Base-by-base conservation (phyloP, 371 early-diverging fungal species). In the Mortierella sp. region DNA sequence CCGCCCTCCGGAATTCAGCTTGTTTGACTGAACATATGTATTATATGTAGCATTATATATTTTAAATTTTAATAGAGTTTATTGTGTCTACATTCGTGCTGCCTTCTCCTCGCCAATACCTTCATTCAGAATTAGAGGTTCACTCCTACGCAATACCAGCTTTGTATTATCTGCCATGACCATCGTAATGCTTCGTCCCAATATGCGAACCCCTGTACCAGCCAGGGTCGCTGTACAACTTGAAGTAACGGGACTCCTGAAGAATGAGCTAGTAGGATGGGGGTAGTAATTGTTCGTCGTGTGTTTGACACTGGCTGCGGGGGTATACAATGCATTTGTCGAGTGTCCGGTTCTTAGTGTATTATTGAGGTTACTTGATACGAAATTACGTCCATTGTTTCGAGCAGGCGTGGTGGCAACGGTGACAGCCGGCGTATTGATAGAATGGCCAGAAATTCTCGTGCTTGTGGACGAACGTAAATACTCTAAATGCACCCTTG, bases 71-170 rank as follows among this genome's bases (percentile, higher is more conserved):
- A 15, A 9, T 43, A 43, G 43, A 4, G 10, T 28, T 55, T 10
- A 36, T 36, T 36, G 7, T 36, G 36, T 21, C 21, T 68, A 81
- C 67, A 81, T 81, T 10, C 81, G 65, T 0, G 81, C 81, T 2
- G 76, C 81, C 70, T 72, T 81, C 32, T 81, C 81, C 47, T 81
- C 76, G 3, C 81, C 81, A 7, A 81, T 69, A 4, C 76, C 81
- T 16, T 76, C 81, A 57, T 63, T 57, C 48, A 81, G 59, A 5
- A 75, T 61, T 53, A 81, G 38, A 6, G 81, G 73, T 36, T 72
- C 72, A n/a, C 76, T 72, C 4, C 81, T 53, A 4, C 81, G 52
- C 1, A 81, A 65, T 3, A 72, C 38, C 38, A 81, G 52, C 40
- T 58, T 62, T 13, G 48, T 67, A 32, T 75, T 72, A 32, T 72